Base-by-base conservation (phyloP, 75 land plant genomes). In the Selaginella moellendorffii region DNA sequence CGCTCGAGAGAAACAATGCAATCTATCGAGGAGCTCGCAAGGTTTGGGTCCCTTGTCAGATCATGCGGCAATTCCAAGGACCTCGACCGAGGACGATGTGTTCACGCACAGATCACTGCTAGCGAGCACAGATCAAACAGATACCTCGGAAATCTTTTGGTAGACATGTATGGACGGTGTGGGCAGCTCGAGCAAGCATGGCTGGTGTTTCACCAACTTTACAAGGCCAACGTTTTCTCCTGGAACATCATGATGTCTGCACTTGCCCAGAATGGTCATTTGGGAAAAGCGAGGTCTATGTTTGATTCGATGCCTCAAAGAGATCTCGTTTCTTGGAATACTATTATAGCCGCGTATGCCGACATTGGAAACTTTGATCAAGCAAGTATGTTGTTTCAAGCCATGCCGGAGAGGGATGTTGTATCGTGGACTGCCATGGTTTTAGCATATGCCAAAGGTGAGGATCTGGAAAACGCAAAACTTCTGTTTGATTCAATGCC, bases 381-480 rank as follows among this genome's bases (percentile, higher is more conserved):
- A 9, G 59, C 59, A 2, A 21, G 5, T 5, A 36, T 8, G 2
- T n/a, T 56, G 5, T 56, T 56, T 19, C 17, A 56, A 56, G 5
- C 17, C 19, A 56, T 56, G 59, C 59, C 59, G 5, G 59, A 56
- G 59, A 56, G 24, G 59, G 59, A 56, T 56, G 59, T 56, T 19
- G 59, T 56, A 8, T 56, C 59, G 8, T 19, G 25, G 19, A 56
- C 59, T 56, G 19, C 59, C 8, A 8, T 56, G 8, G 59, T 56
- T n/a, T 5, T 2, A 9, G 59, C 59, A 56, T 56, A 9, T 56
- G 59, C 24, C 24, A 19, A 9, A 21, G 9, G n/a, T 56, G 59
- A 19, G 25, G 9, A 56, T 19, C 24, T 56, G 59, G 24, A 25
- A 56, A 21, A 25, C 5, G 59, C 59, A 21, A 21, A 21, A 8